Base-by-base conservation (phyloP, 2,329 filamentous ascomycete genomes). In the Sporothrix curviconia region DNA sequence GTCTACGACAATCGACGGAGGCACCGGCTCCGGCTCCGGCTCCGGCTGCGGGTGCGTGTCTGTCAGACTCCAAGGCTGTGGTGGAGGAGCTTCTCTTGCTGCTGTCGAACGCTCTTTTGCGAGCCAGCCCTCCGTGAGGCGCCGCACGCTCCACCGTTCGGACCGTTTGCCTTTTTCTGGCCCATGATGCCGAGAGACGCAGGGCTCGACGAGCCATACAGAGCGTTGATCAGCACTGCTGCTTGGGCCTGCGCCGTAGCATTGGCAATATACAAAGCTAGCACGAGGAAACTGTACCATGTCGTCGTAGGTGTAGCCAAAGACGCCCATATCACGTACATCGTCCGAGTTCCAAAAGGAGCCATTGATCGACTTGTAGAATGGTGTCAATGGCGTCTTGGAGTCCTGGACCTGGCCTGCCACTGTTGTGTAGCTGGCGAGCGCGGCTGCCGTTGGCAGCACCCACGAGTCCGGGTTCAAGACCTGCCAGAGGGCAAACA, bases 241-340 rank as follows among this genome's bases (percentile, higher is more conserved):
- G 84, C 75, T 6, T 78, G 70, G 0, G 70, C 59, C 66, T 59
- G 63, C 69, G 66, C 68, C 66, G 71, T 70, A 28, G 67, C 56
- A 56, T 65, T 71, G 61, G 65, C 70, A 1, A 12, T 17, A 1
- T 19, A 30, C 34, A 60, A n/a, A 12, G 61, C 66, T 69, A 61
- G 56, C 19, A 7, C 19, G 53, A 7, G 62, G 56, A 15, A 62
- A 34, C 7, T 68, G 71, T 54, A 63, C 64, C 66, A 70, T 61
- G 63, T 92, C 89, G 0, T 83, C 76, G 66, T 95, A 95, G 0
- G 83, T 84, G 68, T 94, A 94, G 14, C 85, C 85, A 68, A 94
- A 87, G 1, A 73, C 74, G 25, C 76, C 75, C 7, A 80, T 81
- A 40, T 79, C 75, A 30, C 85, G 79, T 12, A 83, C 77, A 60